Evolutionary conservation across 495 filamentous ascomycete genomes (phyloP).

Genomic region (Copromyces sp.): DNA sequence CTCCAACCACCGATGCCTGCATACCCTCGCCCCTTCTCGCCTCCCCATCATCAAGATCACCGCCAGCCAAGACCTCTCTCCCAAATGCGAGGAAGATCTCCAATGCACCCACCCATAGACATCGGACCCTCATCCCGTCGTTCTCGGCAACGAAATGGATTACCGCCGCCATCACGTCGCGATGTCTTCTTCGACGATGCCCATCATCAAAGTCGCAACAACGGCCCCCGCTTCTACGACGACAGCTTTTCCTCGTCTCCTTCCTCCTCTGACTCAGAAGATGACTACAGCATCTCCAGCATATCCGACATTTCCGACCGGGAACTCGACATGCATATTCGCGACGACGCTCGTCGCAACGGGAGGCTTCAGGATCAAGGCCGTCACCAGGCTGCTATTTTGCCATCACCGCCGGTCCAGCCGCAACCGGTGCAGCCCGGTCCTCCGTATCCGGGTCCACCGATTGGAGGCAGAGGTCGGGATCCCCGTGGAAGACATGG

Average conservation of each 20-base stretch:
- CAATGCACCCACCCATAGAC: not conserved
- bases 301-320: slow-evolving; percentile 27
- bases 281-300: slow-evolving; percentile 24
- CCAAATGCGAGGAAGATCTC: not conserved
- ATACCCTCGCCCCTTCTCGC: not conserved
- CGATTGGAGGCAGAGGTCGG: slow-evolving; percentile 1
- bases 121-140: not conserved
- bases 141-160: not conserved
- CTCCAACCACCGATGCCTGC: not conserved
- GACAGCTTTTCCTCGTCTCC: not conserved
- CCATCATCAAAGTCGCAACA: not conserved
- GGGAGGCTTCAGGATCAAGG: not conserved
- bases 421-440: not conserved
- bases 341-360: not conserved
- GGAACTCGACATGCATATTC: slow-evolving; percentile 23
- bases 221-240: not conserved
- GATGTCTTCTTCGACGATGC: not conserved
- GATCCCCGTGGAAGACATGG: not conserved
- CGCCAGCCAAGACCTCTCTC: not conserved
- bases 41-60: not conserved
- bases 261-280: slow-evolving; percentile 7
- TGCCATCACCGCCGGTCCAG: not conserved
- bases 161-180: not conserved
- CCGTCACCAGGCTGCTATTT: not conserved
- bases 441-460: not conserved